Evolutionary conservation across 1,284 basidiomycete species (phyloP).

Genomic region (Marasmius oreades): DNA sequence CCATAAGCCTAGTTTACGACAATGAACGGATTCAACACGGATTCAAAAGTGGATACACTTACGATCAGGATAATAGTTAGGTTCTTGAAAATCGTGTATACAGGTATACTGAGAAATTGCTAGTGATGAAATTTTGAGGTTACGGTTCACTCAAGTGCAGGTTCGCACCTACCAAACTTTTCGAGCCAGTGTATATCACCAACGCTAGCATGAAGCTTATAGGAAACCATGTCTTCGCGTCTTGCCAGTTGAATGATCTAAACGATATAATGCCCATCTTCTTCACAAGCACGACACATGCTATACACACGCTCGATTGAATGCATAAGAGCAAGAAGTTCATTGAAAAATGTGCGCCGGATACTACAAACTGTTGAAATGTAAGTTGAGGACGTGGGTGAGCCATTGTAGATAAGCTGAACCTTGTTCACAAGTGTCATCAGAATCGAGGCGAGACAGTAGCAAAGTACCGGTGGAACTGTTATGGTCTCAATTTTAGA

Average conservation of each 20-base stretch:
- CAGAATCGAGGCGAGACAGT: slow-evolving; percentile 91
- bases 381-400: neutral
- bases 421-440: slow-evolving; percentile 99
- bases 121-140: slow-evolving; percentile 28
- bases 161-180: slow-evolving; percentile 75
- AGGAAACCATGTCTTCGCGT: slow-evolving; percentile 93
- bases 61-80: slow-evolving; percentile 98
- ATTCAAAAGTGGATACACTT: slow-evolving; percentile 25
- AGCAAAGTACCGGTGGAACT: slow-evolving; percentile 82
- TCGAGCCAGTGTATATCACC: slow-evolving; percentile 98
- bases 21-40: neutral
- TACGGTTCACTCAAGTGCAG: neutral
- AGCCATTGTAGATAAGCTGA: slow-evolving; percentile 18
- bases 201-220: slow-evolving; percentile 51
- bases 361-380: slow-evolving; percentile 81
- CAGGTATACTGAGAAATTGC: slow-evolving; percentile 92
- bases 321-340: slow-evolving; percentile 93
- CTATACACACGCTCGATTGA: slow-evolving; percentile 85
- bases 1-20: slow-evolving; percentile 77
- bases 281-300: slow-evolving; percentile 76
- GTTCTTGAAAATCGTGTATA: slow-evolving; percentile 99
- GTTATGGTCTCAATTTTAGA: slow-evolving; percentile 5
- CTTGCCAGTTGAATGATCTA: slow-evolving; percentile 79
- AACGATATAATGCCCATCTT: slow-evolving; percentile 84
- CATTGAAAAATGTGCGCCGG: slow-evolving; percentile 93